Percentiles rank a stretch among this genome's conserved stretches.
Evolutionary conservation across 2,329 filamentous ascomycete species (phyloP).

Genomic region (Aureobasidium sp.): DNA sequence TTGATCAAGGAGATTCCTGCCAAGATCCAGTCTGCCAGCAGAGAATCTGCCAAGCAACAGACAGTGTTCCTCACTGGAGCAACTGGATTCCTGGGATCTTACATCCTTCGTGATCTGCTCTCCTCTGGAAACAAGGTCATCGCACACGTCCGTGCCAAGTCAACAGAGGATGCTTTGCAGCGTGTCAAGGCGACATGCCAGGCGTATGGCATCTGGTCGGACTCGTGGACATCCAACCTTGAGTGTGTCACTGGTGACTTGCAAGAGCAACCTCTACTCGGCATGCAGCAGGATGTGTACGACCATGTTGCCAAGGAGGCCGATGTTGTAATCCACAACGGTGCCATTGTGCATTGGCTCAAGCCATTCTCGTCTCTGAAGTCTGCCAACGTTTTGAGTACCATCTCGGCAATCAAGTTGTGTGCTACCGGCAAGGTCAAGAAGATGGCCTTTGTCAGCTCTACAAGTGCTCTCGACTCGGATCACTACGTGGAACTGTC

Average conservation of each 20-base stretch:
- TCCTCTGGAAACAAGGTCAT: slow-evolving; percentile 50
- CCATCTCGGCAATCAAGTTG: slow-evolving; percentile 64
- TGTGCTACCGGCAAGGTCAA: slow-evolving; percentile 73
- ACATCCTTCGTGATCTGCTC: slow-evolving; percentile 67
- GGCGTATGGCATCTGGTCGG: slow-evolving; percentile 72
- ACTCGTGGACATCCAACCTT: slow-evolving; percentile 57
- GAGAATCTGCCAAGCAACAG: slow-evolving; percentile 27
- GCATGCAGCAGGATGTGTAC: slow-evolving; percentile 60
- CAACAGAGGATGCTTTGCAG: slow-evolving; percentile 48
- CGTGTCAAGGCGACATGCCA: slow-evolving; percentile 59
- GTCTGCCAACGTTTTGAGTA: slow-evolving; percentile 70
- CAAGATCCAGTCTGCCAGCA: slow-evolving; percentile 21
- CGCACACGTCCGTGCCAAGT: slow-evolving; percentile 65
- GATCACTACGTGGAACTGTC: slow-evolving; percentile 73
- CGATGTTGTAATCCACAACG: slow-evolving; percentile 70
- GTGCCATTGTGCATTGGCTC: slow-evolving; percentile 72
- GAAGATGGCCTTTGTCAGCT: slow-evolving; percentile 70
- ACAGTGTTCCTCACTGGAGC: slow-evolving; percentile 80
- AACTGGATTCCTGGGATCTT: slow-evolving; percentile 81
- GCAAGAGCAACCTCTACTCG: slow-evolving; percentile 58
- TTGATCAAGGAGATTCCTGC: slow-evolving; percentile 43
- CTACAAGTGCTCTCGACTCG: slow-evolving; percentile 72
- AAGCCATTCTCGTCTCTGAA: slow-evolving; percentile 64
- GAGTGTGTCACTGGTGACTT: slow-evolving; percentile 65
- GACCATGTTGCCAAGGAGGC: slow-evolving; percentile 54